Evolutionary conservation across 805 yeast species (phyloP).

Genomic region (Hanseniaspora nectarophila): DNA sequence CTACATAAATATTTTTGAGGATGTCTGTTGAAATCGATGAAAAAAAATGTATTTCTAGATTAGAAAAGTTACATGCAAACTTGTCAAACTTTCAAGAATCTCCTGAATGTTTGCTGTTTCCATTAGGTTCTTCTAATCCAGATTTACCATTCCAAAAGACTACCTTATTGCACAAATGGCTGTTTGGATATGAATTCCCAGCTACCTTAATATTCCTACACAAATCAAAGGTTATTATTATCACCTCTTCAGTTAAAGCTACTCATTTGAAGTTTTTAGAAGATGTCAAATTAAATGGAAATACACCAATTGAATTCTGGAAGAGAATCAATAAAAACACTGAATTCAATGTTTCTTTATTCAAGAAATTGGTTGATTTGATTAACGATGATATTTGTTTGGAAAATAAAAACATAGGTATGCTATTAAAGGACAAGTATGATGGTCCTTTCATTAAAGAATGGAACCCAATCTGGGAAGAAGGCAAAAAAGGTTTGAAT

Average conservation of each 20-base stretch:
- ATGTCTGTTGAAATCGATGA: conserved; percentile 21
- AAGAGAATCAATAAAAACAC: conserved; percentile 64
- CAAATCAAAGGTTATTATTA: conserved; percentile 44
- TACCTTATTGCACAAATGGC: conserved; percentile 78
- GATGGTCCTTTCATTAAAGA: conserved; percentile 76
- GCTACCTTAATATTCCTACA: conserved; percentile 67
- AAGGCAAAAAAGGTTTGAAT: conserved; percentile 31
- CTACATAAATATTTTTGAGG: not conserved
- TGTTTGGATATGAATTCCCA: conserved; percentile 91
- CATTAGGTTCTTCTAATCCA: conserved; percentile 76
- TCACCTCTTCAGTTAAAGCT: conserved; percentile 78
- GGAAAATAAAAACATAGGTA: conserved; percentile 44
- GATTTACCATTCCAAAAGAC: conserved; percentile 84
- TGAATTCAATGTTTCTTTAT: conserved; percentile 58
- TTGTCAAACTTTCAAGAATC: conserved; percentile 24
- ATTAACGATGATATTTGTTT: conserved; percentile 29
- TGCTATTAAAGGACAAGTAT: conserved; percentile 62
- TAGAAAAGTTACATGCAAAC: conserved; percentile 22
- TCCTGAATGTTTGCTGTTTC: conserved; percentile 43
- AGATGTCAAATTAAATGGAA: conserved; percentile 37
- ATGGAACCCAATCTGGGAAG: conserved; percentile 45
- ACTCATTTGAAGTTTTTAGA: conserved; percentile 43
- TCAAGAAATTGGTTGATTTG: conserved; percentile 41
- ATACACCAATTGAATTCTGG: conserved; percentile 44
- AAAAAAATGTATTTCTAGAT: conserved; percentile 19